Base-by-base conservation (phyloP, 768 basidiomycete genomes). In the Pleurotus citrinopileatus region DNA sequence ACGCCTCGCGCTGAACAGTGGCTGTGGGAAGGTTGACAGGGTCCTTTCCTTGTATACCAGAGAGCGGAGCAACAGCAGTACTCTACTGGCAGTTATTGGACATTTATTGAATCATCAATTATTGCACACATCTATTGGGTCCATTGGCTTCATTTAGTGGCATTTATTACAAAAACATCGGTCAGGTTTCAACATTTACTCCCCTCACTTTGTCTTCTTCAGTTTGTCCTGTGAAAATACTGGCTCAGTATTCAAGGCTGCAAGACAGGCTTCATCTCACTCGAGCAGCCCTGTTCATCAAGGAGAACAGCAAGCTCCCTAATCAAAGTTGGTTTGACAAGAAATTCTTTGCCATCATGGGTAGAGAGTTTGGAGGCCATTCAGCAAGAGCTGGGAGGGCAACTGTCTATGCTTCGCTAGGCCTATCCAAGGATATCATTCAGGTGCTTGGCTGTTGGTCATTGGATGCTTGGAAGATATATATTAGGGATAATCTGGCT, bases 371-470 rank as follows among this genome's bases (percentile, higher is more conserved):
- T 25, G 61, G 59, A 9, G 75, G 75, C 0, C 77, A 78, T 27
- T 75, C 73, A 0, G 36, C 75, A 36, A 64, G 69, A 7, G 61
- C 73, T 0, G 74, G 75, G 1, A 73, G 74, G 2, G 73, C 74
- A 0, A 78, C 74, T 0, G 47, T 48, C 3, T 61, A 71, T 1
- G 74, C 73, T 0, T 46, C 54, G 1, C 25, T 28, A 0, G 72
- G 74, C 0, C 57, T 62, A 2, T 50, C 67, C 0, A 61, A 65
- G 0, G 48, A 59, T 26, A 32, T 62, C 10, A 76, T 78, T 19
- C 74, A 75, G 45, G 64, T 63, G 0, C 54, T 66, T 0, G 75
- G 76, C 0, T 60, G 71, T 0, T 77, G 75, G 76, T 53, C 68
- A 1, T 74, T 73, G 1, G 57, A 63, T 2, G 34, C 67, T 0